phyloP scores from a whole-genome alignment of 2,329 filamentous ascomycete species.

The Epichloe hybrida region DNA sequence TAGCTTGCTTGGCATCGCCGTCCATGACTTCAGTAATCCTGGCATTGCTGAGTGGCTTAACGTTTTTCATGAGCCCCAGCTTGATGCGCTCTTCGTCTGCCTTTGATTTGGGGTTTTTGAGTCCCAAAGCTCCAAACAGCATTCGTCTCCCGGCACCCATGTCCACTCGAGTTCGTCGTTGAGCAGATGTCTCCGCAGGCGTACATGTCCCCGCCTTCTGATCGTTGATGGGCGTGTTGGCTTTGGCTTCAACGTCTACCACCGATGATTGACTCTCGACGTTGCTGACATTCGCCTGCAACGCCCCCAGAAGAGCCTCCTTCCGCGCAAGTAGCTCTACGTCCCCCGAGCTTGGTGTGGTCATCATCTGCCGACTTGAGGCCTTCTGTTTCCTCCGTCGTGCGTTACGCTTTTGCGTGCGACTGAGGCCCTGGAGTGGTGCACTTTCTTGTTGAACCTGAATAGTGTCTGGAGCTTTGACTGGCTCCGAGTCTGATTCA shows the following conservation, averaged over 20 bases:
- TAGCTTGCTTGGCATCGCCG: conserved; percentile 5
- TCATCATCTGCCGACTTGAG: not conserved
- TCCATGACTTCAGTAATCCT: conserved; percentile 15
- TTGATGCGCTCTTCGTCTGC: conserved; percentile 52
- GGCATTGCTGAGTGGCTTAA: conserved; percentile 26
- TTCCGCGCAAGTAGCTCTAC: conserved; percentile 26
- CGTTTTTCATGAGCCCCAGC: conserved; percentile 42
- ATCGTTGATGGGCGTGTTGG: not conserved
- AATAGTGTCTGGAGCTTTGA: not conserved
- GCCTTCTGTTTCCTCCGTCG: conserved; percentile 29
- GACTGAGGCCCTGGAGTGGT: conserved; percentile 23
- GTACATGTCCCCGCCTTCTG: not conserved
- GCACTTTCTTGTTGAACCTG: not conserved
- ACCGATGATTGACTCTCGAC: not conserved
- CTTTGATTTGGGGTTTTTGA: conserved; percentile 54
- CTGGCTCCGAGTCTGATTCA: conserved; percentile 8
- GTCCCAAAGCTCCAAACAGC: conserved; percentile 58
- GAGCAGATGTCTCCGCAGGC: not conserved
- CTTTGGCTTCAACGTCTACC: not conserved
- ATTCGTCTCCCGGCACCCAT: conserved; percentile 52
- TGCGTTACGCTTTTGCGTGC: conserved; percentile 38
- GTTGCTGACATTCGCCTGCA: not conserved
- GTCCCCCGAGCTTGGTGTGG: conserved; percentile 4
- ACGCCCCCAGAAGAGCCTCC: conserved; percentile 20
- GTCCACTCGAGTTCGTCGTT: conserved; percentile 17